Percentiles rank a stretch among this genome's conserved stretches.
Conservation (phyloP, 352 stramenopile genomes). For the Phytophthora lateralis region DNA sequence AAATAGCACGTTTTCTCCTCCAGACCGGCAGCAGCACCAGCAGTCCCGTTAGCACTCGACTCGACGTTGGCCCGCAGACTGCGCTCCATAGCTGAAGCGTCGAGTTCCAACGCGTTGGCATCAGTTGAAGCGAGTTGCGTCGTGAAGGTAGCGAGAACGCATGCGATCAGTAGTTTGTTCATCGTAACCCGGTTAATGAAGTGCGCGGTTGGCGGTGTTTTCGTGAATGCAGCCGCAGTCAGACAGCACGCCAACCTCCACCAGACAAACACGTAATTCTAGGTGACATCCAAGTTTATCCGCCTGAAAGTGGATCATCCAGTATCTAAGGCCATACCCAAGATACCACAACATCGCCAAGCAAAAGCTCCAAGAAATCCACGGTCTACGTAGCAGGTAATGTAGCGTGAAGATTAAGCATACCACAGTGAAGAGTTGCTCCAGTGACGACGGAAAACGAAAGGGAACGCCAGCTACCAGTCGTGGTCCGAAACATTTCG, state of each 20-base stretch:
- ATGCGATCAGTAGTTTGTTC: conserved; percentile 12
- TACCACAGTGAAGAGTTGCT: conserved; percentile 17
- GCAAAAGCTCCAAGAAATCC: conserved; percentile 20
- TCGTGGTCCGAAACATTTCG: conserved; percentile 20
- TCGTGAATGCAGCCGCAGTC: conserved; percentile 7
- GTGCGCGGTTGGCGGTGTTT: conserved; percentile 9
- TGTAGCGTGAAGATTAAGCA: conserved; percentile 10
- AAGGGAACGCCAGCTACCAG: conserved; percentile 27
- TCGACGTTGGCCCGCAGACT: conserved; percentile 7
- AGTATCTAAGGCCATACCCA: conserved; percentile 21
- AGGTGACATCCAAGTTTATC: background rate
- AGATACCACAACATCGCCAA: conserved; percentile 10
- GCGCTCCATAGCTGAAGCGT: background rate
- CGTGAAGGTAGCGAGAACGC: conserved; percentile 1
- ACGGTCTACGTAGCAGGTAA: conserved; percentile 8
- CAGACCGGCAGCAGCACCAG: conserved; percentile 1
- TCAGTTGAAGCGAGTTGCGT: conserved; percentile 8
- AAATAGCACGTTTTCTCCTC: conserved; percentile 7
- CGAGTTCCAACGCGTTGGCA: conserved; percentile 2
- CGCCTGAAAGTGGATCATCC: background rate
- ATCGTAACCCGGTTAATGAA: conserved; percentile 12
- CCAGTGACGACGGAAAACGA: conserved; percentile 22
- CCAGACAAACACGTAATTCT: background rate
- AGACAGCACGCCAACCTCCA: too few relatives aligned
- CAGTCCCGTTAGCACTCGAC: conserved; percentile 4